phyloP scores from a whole-genome alignment of 2,329 filamentous ascomycete species.

The Xylogone sp. region DNA sequence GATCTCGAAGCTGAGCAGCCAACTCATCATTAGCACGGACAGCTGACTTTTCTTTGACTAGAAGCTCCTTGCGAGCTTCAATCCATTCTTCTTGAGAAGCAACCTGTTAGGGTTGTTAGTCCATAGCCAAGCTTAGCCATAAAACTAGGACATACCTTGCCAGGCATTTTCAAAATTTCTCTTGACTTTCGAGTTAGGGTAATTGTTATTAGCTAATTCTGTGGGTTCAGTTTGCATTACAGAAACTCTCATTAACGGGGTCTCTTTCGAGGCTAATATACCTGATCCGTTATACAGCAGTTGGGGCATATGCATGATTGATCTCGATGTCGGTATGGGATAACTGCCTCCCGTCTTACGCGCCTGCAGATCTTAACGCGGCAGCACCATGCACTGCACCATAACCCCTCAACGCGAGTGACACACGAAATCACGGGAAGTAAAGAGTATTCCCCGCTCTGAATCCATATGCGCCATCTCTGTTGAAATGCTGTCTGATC shows the following conservation, averaged over 20 bases:
- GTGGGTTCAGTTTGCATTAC: too few relatives aligned
- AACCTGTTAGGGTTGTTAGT: too few relatives aligned
- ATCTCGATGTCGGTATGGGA: too few relatives aligned
- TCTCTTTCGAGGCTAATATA: too few relatives aligned
- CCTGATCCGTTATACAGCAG: too few relatives aligned
- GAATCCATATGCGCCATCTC: too few relatives aligned
- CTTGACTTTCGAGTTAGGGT: background rate
- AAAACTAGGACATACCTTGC: slow-evolving; percentile 11
- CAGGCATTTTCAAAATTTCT: slow-evolving; percentile 10
- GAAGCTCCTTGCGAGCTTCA: slow-evolving; percentile 28
- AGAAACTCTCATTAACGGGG: too few relatives aligned
- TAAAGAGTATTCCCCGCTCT: too few relatives aligned
- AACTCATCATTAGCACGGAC: slow-evolving; percentile 27
- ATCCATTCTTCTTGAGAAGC: slow-evolving; percentile 32
- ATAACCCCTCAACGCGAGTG: background rate
- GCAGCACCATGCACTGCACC: background rate
- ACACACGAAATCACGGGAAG: background rate
- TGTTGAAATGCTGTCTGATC: too few relatives aligned
- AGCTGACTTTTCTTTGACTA: slow-evolving; percentile 32
- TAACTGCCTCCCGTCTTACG: background rate
- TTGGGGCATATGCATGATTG: too few relatives aligned
- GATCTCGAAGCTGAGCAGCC: slow-evolving; percentile 27
- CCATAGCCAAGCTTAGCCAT: too few relatives aligned
- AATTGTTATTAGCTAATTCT: too few relatives aligned
- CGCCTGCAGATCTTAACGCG: background rate